A percentile compares a stretch with the other conserved stretches of the same genome.
Conservation (phyloP, 805 yeast species). For the Nakazawaea laoshanensis region DNA sequence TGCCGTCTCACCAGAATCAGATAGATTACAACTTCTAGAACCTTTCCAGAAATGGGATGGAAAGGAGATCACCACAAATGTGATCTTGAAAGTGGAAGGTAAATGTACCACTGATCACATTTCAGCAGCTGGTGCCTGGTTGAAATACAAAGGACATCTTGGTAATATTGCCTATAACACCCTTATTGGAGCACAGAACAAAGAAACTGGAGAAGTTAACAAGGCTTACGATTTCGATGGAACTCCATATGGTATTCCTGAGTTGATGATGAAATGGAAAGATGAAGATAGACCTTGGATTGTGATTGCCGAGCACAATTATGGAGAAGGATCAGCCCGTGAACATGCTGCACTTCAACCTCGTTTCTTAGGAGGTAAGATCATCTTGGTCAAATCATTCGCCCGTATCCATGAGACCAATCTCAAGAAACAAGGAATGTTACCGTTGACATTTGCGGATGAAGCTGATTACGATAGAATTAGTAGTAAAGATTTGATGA, state of each 20-base stretch:
- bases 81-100: slow-evolving; percentile 88
- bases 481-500: slow-evolving; percentile 67
- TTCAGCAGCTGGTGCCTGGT: slow-evolving; percentile 98
- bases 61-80: slow-evolving; percentile 67
- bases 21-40: slow-evolving; percentile 82
- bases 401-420: slow-evolving; percentile 98
- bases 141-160: slow-evolving; percentile 95
- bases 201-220: slow-evolving; percentile 95
- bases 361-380: slow-evolving; percentile 84
- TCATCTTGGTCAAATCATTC: slow-evolving; percentile 86
- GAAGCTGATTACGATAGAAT: slow-evolving; percentile 83
- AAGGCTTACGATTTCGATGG: slow-evolving; percentile 84
- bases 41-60: slow-evolving; percentile 88
- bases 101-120: slow-evolving; percentile 98
- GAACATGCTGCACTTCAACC: slow-evolving; percentile 98
- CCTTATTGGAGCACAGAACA: slow-evolving; percentile 92
- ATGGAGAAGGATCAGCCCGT: slow-evolving; percentile 99
- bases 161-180: slow-evolving; percentile 95
- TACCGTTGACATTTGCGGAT: slow-evolving; percentile 87
- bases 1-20: slow-evolving; percentile 72
- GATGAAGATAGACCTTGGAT: slow-evolving; percentile 79
- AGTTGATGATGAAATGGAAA: slow-evolving; percentile 94
- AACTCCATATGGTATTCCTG: slow-evolving; percentile 76
- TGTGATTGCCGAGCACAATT: slow-evolving; percentile 95
- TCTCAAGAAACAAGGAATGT: slow-evolving; percentile 95